Percentiles rank a stretch among this genome's conserved stretches.
These are phyloP conservation scores for Fusarium aywerte DNA, from an alignment of 2,329 filamentous ascomycete genomes.

Conservation along the genomic window DNA sequence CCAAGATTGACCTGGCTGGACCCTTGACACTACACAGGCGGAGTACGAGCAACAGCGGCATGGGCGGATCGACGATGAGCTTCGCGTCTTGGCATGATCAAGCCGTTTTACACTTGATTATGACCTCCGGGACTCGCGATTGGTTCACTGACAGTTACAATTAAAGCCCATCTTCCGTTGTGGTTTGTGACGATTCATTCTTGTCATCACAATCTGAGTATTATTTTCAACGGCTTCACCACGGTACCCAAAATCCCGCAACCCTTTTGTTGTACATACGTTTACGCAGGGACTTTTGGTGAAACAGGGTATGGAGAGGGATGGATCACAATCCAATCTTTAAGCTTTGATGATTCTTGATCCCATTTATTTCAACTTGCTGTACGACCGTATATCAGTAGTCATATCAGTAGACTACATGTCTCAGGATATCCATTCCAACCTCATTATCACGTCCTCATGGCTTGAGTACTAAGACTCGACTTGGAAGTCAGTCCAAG, in stretches of 20 bases:
- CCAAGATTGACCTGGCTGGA: conserved; percentile 29
- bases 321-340: conserved; percentile 14
- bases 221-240: conserved; percentile 1
- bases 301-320: background rate
- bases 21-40: conserved; percentile 33
- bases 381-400: no score
- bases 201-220: conserved; percentile 1
- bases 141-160: conserved; percentile 12
- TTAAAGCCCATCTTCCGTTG: background rate
- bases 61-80: conserved; percentile 38
- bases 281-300: conserved; percentile 2
- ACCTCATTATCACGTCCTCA: background rate
- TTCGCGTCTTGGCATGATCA: conserved; percentile 32
- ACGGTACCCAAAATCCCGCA: conserved; percentile 34
- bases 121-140: conserved; percentile 21
- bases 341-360: background rate
- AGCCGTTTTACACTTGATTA: conserved; percentile 11
- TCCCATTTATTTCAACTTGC: background rate
- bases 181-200: conserved; percentile 1
- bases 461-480: background rate
- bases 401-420: background rate
- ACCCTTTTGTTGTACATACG: background rate
- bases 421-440: conserved; percentile 31
- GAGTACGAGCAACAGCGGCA: conserved; percentile 27
- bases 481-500: background rate